These are phyloP conservation scores for Globisporangium acanthophoron DNA, from an alignment of 352 stramenopile species.

Conservation along the genomic window DNA sequence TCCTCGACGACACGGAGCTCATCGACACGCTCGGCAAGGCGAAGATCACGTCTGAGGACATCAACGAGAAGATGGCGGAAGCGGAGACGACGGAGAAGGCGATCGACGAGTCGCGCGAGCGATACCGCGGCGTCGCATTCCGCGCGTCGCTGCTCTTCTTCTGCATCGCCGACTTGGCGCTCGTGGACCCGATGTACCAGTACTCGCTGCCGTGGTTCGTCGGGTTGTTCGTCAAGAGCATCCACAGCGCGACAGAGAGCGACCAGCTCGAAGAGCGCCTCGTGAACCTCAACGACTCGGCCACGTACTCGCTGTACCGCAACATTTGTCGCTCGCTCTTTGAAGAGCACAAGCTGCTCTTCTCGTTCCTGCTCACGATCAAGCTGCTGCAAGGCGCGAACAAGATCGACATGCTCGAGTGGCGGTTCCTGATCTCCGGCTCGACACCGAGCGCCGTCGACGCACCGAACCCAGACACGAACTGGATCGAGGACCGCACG, in stretches of 20 bases:
- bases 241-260: constrained; percentile 72
- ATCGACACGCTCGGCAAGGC: constrained; percentile 90
- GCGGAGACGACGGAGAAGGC: constrained; percentile 89
- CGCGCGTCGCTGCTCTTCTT: constrained; percentile 91
- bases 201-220: constrained; percentile 94
- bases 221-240: constrained; percentile 87
- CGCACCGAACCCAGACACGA: constrained; percentile 20
- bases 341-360: constrained; percentile 93
- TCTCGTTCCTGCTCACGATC: constrained; percentile 91
- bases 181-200: constrained; percentile 93
- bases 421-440: constrained; percentile 92
- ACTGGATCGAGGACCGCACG: constrained; percentile 36
- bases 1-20: constrained; percentile 90
- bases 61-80: constrained; percentile 91
- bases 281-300: constrained; percentile 87
- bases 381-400: constrained; percentile 71
- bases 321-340: constrained; percentile 94
- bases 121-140: constrained; percentile 87
- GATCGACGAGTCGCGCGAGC: constrained; percentile 88
- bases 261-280: constrained; percentile 84
- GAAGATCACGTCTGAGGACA: constrained; percentile 90
- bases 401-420: constrained; percentile 88
- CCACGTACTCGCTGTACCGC: constrained; percentile 92
- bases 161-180: constrained; percentile 86
- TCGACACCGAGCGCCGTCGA: constrained; percentile 41